These are phyloP conservation scores for Scedosporium aurantiacum DNA, from an alignment of 2,329 filamentous ascomycete genomes.

Conservation along the genomic window DNA sequence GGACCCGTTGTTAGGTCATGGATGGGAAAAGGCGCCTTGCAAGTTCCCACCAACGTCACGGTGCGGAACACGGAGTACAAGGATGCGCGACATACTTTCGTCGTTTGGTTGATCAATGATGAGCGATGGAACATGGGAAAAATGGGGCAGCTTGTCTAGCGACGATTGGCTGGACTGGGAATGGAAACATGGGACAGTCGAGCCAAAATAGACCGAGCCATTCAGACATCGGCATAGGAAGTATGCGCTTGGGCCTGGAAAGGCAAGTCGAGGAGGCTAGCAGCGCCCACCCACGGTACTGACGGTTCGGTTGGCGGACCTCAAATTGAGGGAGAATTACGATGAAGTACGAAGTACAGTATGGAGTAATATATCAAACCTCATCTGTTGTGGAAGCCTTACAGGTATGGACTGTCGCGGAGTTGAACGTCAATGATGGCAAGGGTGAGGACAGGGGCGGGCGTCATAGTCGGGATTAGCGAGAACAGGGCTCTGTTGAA, in stretches of 20 bases:
- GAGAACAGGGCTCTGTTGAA: background rate
- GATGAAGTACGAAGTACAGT: background rate
- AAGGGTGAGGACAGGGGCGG: background rate
- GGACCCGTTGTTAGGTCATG: background rate
- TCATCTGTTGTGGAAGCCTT: too few relatives aligned
- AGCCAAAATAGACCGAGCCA: background rate
- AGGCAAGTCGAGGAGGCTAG: background rate
- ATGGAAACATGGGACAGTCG: background rate
- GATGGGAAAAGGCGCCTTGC: background rate
- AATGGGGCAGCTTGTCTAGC: background rate
- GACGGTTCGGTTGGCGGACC: too few relatives aligned
- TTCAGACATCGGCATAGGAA: background rate
- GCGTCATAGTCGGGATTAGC: background rate
- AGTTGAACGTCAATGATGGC: too few relatives aligned
- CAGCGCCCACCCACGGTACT: too few relatives aligned
- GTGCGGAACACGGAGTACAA: background rate
- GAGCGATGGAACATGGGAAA: background rate
- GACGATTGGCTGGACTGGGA: background rate
- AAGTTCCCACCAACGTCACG: background rate
- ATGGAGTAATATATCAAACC: too few relatives aligned
- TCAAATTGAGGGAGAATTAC: background rate
- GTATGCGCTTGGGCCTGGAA: background rate
- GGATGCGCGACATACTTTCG: background rate
- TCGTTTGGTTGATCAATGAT: background rate
- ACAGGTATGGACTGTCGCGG: too few relatives aligned